Evolutionary conservation across 371 early-diverging fungal species (phyloP), one percentile per base, ranked within the genome.

Genomic region (Neoconidiobolus thromboides): DNA sequence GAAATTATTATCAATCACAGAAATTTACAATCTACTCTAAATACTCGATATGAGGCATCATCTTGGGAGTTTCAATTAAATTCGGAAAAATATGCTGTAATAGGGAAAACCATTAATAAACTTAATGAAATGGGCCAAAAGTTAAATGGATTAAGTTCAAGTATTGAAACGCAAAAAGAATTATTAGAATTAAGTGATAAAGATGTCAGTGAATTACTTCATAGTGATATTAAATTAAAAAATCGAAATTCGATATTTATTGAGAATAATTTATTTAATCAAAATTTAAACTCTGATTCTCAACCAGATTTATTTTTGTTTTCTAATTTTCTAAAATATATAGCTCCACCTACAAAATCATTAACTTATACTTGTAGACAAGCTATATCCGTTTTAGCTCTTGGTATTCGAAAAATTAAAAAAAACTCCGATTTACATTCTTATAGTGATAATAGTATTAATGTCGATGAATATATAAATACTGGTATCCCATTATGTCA

Each of bases 51-150:
- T 36, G 71, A 72, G 2, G 83, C 82, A 58, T 76, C 82, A 0
- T 73, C 78, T 51, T 64, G 82, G 40, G 87, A 88, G 49, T 71
- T 80, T 26, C 76, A 74, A 56, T 42, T 63, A 66, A 43, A 68
- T 71, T 12, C 71, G 80, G 44, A 73, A 74, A 62, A 69, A 69
- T 0, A 65, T 68, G 38, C 63, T 72, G 3, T 38, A 60, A 0
- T 65, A 70, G 12, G 67, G 15, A 60, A 64, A n/a, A 68, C 78
- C 43, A 69, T 78, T 0, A 62, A 70, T 1, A 70, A 72, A 36
- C 72, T 84, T 60, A 75, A 80, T 42, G 71, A 76, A 1, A 68
- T 82, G 7, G 74, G 80, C 41, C 79, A 80, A 62, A 78, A 78
- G 54, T 69, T 82, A 62, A 76, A 79, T n/a, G 78, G 65, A 46